These are phyloP conservation scores for Colletotrichum noveboracense DNA, from an alignment of 2,329 filamentous ascomycete species.

Conservation along the genomic window DNA sequence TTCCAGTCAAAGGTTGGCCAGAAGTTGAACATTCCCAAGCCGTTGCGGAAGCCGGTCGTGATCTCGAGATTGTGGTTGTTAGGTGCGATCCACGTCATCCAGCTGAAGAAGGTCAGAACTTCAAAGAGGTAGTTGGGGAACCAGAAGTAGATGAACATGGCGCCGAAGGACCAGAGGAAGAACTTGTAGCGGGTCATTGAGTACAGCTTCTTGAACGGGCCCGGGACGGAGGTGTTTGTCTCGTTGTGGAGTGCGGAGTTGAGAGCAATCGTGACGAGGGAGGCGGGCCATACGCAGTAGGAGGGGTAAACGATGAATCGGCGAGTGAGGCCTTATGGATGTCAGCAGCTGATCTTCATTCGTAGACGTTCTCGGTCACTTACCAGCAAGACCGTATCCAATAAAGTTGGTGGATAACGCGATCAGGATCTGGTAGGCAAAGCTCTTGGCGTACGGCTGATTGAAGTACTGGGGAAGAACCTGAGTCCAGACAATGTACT, in stretches of 20 bases:
- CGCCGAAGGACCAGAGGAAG: slow-evolving; percentile 47
- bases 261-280: slow-evolving; percentile 54
- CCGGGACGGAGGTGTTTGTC: slow-evolving; percentile 41
- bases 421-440: slow-evolving; percentile 56
- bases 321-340: slow-evolving; percentile 34
- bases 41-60: slow-evolving; percentile 40
- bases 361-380: background rate
- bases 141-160: slow-evolving; percentile 61
- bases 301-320: slow-evolving; percentile 58
- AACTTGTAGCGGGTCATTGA: slow-evolving; percentile 50
- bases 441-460: slow-evolving; percentile 51
- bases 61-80: slow-evolving; percentile 40
- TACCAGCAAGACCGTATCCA: slow-evolving; percentile 59
- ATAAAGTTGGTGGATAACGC: slow-evolving; percentile 58
- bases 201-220: slow-evolving; percentile 46
- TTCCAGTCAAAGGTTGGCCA: slow-evolving; percentile 51
- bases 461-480: slow-evolving; percentile 53
- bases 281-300: slow-evolving; percentile 59
- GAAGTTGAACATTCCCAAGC: slow-evolving; percentile 49
- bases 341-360: background rate
- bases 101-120: slow-evolving; percentile 53
- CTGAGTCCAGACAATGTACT: slow-evolving; percentile 56
- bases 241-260: slow-evolving; percentile 54
- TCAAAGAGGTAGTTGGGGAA: slow-evolving; percentile 57
- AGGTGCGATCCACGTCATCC: slow-evolving; percentile 59